Evolutionary conservation across 441 rosid species (phyloP).

Genomic region (Dalechampia spathulata): DNA sequence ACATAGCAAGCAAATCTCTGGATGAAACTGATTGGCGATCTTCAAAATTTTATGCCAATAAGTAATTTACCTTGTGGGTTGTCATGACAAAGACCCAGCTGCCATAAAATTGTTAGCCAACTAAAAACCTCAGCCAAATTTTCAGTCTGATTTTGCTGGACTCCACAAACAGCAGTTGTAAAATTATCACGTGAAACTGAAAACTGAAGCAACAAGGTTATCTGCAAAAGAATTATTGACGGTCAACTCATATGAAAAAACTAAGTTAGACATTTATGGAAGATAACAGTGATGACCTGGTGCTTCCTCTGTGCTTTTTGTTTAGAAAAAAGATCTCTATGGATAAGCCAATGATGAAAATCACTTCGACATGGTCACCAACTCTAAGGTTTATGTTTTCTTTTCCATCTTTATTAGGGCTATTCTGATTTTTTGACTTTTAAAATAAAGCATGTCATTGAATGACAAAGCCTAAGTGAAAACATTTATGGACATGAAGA

Average conservation of each 20-base stretch:
- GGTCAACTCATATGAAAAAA: conserved; percentile 4
- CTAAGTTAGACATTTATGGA: background rate
- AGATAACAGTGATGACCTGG: background rate
- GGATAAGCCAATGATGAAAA: background rate
- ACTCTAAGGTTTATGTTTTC: background rate
- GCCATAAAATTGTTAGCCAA: conserved; percentile 90
- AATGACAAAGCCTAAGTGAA: background rate
- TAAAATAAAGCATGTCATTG: background rate
- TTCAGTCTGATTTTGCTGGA: conserved; percentile 31
- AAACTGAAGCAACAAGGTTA: conserved; percentile 63
- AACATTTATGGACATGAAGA: conserved; percentile 1
- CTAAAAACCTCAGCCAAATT: conserved; percentile 39
- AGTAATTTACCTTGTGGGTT: conserved; percentile 74
- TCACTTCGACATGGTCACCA: background rate
- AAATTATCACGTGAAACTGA: conserved; percentile 39
- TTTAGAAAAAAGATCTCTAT: background rate
- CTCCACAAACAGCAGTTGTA: conserved; percentile 27
- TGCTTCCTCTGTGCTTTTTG: background rate
- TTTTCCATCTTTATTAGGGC: background rate
- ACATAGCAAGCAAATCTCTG: background rate
- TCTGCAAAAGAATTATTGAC: conserved; percentile 39
- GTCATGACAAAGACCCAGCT: conserved; percentile 77
- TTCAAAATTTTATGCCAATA: conserved; percentile 11
- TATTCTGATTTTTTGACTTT: background rate
- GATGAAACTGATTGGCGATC: background rate